These are phyloP conservation scores for Lactarius evosmus DNA, from an alignment of 768 basidiomycete species.

Conservation along the genomic window DNA sequence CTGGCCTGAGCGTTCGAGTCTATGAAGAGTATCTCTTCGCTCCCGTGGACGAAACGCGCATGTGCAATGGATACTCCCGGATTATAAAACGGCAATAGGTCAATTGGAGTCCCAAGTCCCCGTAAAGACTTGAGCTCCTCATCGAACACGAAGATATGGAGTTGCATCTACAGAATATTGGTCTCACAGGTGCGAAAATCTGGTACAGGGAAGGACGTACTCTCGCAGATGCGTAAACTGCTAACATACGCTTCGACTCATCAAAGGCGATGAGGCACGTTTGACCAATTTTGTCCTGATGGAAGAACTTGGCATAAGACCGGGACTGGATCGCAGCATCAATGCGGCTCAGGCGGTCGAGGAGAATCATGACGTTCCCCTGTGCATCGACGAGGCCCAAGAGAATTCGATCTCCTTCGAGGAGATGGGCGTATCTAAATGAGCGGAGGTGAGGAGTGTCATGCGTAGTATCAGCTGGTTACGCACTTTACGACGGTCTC, in stretches of 20 bases:
- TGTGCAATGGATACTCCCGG: slow-evolving; percentile 33
- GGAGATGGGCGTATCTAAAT: slow-evolving; percentile 21
- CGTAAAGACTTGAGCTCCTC: slow-evolving; percentile 44
- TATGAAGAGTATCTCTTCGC: slow-evolving; percentile 52
- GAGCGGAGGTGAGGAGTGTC: background rate
- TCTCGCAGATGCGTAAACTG: slow-evolving; percentile 44
- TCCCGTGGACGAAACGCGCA: slow-evolving; percentile 47
- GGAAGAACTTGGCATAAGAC: slow-evolving; percentile 30
- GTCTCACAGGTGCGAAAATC: background rate
- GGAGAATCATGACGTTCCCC: slow-evolving; percentile 20
- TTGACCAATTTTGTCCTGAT: slow-evolving; percentile 47
- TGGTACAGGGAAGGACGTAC: slow-evolving; percentile 29
- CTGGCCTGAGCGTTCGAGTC: slow-evolving; percentile 45
- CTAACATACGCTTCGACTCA: slow-evolving; percentile 50
- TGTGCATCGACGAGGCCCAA: slow-evolving; percentile 14
- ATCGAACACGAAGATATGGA: slow-evolving; percentile 50
- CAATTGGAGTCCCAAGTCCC: slow-evolving; percentile 41
- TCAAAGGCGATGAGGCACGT: slow-evolving; percentile 49
- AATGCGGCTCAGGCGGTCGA: slow-evolving; percentile 15
- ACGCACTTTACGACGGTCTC: slow-evolving; percentile 14
- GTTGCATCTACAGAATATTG: slow-evolving; percentile 28
- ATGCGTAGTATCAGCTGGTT: too few species aligned
- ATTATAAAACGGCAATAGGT: slow-evolving; percentile 45
- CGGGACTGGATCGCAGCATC: slow-evolving; percentile 8
- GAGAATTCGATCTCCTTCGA: slow-evolving; percentile 22